Percentiles rank a stretch among this genome's conserved stretches.
Evolutionary conservation across 257 asterid species (phyloP).

Genomic region (Rhazya stricta): DNA sequence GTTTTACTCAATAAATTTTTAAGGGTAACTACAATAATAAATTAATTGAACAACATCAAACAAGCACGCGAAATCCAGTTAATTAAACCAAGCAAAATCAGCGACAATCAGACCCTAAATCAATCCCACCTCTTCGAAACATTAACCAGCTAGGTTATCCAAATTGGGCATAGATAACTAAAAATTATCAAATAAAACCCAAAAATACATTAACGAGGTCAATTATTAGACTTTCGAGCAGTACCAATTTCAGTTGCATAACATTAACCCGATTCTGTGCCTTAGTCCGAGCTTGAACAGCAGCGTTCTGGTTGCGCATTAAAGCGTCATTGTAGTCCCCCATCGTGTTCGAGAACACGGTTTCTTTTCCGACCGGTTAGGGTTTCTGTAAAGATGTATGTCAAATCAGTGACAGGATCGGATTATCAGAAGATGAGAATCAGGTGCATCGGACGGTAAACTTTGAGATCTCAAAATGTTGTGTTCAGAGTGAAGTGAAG

Average conservation of each 20-base stretch:
- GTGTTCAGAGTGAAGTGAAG: background rate
- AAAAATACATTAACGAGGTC: background rate
- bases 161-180: background rate
- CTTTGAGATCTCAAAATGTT: slow-evolving; percentile 10
- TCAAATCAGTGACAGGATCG: background rate
- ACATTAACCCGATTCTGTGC: slow-evolving; percentile 92
- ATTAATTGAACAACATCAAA: background rate
- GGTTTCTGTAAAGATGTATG: slow-evolving; percentile 15
- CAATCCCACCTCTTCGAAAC: background rate
- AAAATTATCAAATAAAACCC: background rate
- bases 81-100: background rate
- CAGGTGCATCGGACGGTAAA: slow-evolving; percentile 8
- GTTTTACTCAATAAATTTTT: background rate
- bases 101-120: background rate
- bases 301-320: slow-evolving; percentile 82
- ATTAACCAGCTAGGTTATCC: background rate
- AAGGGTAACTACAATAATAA: background rate
- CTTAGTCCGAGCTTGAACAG: slow-evolving; percentile 93
- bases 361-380: slow-evolving; percentile 7
- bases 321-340: slow-evolving; percentile 88
- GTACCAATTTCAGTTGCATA: slow-evolving; percentile 87
- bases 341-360: slow-evolving; percentile 36
- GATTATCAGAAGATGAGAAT: slow-evolving; percentile 14
- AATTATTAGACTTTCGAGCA: slow-evolving; percentile 9
- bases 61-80: background rate